Percentiles rank a stretch among this genome's conserved stretches.
Evolutionary conservation across 148 eudicot species (phyloP).

Genomic region (Vaccinium macrocarpon): DNA sequence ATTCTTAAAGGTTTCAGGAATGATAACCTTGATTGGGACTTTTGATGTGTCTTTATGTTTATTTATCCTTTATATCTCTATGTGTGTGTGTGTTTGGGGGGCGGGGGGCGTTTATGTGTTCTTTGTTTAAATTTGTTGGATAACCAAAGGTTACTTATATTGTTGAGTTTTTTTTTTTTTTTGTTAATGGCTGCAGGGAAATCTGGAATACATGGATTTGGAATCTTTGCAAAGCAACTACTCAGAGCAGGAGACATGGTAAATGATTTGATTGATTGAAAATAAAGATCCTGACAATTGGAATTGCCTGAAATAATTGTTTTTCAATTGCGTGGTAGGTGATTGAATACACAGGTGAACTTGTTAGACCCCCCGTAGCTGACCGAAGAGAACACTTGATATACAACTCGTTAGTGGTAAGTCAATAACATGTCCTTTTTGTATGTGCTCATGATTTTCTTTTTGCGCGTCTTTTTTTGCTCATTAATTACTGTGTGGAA

Average conservation of each 20-base stretch:
- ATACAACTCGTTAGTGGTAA: conserved; percentile 92
- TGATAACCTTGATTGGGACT: background rate
- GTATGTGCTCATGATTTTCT: background rate
- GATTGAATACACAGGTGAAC: conserved; percentile 90
- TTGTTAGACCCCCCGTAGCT: conserved; percentile 86
- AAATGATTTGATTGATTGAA: conserved; percentile 6
- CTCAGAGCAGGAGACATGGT: conserved; percentile 99
- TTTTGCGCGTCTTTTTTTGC: background rate
- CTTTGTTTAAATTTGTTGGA: background rate
- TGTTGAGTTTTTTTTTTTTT: background rate
- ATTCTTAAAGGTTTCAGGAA: background rate
- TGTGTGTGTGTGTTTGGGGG: background rate
- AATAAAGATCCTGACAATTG: background rate
- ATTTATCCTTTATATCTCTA: no score
- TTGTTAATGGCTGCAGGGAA: conserved; percentile 52
- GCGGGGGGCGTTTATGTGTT: background rate
- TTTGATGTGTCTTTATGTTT: background rate
- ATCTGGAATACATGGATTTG: conserved; percentile 96
- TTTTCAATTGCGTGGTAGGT: conserved; percentile 40
- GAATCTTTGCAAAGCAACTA: conserved; percentile 81
- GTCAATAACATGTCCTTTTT: conserved; percentile 19
- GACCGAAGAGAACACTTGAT: conserved; percentile 88
- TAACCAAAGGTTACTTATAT: background rate
- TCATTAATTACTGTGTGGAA: background rate
- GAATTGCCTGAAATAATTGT: background rate